Base-by-base conservation (phyloP, 2,329 filamentous ascomycete genomes). In the Colletotrichum caudatum region DNA sequence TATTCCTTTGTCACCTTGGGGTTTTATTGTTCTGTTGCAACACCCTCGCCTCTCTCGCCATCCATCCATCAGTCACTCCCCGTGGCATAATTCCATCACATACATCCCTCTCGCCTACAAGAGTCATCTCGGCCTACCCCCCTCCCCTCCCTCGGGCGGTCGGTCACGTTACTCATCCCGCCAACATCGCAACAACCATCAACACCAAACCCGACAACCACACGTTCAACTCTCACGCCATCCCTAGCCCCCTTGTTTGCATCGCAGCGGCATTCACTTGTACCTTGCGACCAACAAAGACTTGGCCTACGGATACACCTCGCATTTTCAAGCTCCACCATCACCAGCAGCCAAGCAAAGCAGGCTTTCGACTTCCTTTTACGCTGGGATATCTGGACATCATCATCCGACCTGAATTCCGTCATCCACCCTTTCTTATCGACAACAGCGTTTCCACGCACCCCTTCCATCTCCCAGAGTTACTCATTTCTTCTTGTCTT, bases 261-360 rank as follows among this genome's bases (percentile, higher is more conserved):
- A 51, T 58, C 80, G 81, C 82, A 82, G 84, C 83, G 84, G 82
- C 84, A 86, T 86, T 85, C 78, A 84, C 81, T 86, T 86, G 84
- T 81, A 82, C 83, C 84, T 82, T 85, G 82, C 82, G 82, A 81
- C 76, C 73, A 75, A 74, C 73, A 68, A 37, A 73, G 61, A 44
- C 48, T 44, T n/a, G 16, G 37, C 58, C 63, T 64, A 33, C 66
- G 58, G 57, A 63, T 71, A 57, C 54, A 41, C 58, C 58, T 67
- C 58, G 58, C 57, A 26, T 63, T 68, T 68, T 44, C 48, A 33
- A 68, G 41, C 64, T 58, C 69, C 61, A 68, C 53, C 48, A 54
- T 7, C 60, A 63, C 23, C 60, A 54, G 61, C 61, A 65, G 58
- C 69, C 64, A 58, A 46, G 68, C 57, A 46, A 71, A 62, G 69